These are phyloP conservation scores for Pseudocercospora ulei DNA, from an alignment of 2,329 filamentous ascomycete species.

Conservation along the genomic window DNA sequence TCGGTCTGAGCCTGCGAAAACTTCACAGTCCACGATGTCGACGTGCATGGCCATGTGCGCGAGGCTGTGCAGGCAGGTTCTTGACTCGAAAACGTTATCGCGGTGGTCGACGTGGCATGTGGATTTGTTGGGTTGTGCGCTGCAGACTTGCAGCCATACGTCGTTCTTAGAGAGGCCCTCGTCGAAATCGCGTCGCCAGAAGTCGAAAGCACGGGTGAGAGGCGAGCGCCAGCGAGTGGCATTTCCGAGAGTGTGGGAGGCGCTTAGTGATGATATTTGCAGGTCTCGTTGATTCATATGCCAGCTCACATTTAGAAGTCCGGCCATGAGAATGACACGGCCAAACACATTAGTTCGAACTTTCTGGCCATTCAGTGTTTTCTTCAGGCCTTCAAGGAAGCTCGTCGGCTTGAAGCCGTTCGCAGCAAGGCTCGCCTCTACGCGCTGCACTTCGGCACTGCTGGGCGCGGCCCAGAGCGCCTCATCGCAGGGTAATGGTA, in stretches of 20 bases:
- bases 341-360: constrained; percentile 91
- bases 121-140: constrained; percentile 27
- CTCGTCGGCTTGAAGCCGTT: constrained; percentile 75
- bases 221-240: constrained; percentile 85
- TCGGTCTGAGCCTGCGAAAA: constrained; percentile 79
- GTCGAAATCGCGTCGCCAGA: constrained; percentile 89
- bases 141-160: constrained; percentile 33
- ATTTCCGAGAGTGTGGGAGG: constrained; percentile 68
- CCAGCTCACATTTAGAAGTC: constrained; percentile 85
- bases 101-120: constrained; percentile 39
- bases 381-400: constrained; percentile 84
- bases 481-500: constrained; percentile 87
- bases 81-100: constrained; percentile 72
- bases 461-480: constrained; percentile 83
- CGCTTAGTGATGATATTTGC: constrained; percentile 78
- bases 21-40: constrained; percentile 94
- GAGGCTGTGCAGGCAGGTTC: constrained; percentile 81
- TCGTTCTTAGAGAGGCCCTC: constrained; percentile 57
- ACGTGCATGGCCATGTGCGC: constrained; percentile 98
- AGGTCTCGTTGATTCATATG: constrained; percentile 95
- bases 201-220: constrained; percentile 78
- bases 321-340: constrained; percentile 85
- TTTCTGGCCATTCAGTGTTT: constrained; percentile 71
- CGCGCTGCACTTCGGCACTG: constrained; percentile 71
- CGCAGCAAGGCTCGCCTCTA: constrained; percentile 68